Conservation (phyloP, 768 basidiomycete species). For the Lyophyllum atratum region DNA sequence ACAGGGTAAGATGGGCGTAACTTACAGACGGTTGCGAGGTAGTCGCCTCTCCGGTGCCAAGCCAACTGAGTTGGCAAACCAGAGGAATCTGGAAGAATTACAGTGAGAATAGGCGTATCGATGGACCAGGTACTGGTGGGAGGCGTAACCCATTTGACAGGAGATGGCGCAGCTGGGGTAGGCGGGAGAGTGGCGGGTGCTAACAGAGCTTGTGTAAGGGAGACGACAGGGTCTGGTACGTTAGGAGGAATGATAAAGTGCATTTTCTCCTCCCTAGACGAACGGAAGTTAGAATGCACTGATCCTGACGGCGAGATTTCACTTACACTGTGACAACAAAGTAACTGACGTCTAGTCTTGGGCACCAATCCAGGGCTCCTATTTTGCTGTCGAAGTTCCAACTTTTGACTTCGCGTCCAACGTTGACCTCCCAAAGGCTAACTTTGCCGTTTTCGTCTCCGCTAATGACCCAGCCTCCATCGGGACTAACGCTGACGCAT, state of each 20-base stretch:
- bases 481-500: conserved; percentile 78
- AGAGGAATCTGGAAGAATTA: conserved; percentile 64
- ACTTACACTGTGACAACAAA: conserved; percentile 82
- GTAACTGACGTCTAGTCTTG: conserved; percentile 77
- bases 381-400: conserved; percentile 85
- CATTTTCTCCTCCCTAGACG: conserved; percentile 72
- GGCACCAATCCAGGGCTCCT: conserved; percentile 91
- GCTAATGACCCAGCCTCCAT: conserved; percentile 89
- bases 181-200: conserved; percentile 67
- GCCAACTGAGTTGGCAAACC: conserved; percentile 77
- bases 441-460: conserved; percentile 90
- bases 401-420: conserved; percentile 84
- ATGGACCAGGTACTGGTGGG: conserved; percentile 46
- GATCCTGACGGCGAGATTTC: conserved; percentile 3
- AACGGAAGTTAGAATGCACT: conserved; percentile 7
- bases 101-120: conserved; percentile 59
- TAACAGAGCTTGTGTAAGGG: conserved; percentile 62
- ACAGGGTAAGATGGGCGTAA: conserved; percentile 21
- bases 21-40: conserved; percentile 93
- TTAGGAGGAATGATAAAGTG: conserved; percentile 83
- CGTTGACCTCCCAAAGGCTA: conserved; percentile 87
- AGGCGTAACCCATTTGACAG: conserved; percentile 68
- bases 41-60: conserved; percentile 96
- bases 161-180: conserved; percentile 54
- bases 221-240: conserved; percentile 56